A percentile compares a stretch with the other conserved stretches of the same genome.
Evolutionary conservation across 192 early-diverging fungal genomes (phyloP).

Genomic region (Kickxella alabastrina): DNA sequence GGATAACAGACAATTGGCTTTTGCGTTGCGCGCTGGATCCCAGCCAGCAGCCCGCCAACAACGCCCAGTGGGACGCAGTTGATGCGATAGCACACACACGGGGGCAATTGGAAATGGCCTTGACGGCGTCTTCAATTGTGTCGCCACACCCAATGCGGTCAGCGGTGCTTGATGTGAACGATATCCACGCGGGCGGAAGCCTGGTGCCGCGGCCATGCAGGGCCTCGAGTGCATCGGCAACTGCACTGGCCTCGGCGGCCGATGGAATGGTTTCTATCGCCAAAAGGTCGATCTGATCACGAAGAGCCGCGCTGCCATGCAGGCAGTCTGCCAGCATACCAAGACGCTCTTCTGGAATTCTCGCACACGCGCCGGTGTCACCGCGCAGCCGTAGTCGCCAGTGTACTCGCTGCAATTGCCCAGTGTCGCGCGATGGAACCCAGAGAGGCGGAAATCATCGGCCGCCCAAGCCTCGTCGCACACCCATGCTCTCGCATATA

Average conservation of each 20-base stretch:
- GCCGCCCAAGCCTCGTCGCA: no score
- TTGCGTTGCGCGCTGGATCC: not conserved
- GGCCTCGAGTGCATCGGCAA: constrained; percentile 40
- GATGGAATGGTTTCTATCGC: constrained; percentile 70
- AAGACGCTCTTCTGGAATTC: constrained; percentile 57
- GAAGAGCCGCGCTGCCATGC: constrained; percentile 4
- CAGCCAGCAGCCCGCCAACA: constrained; percentile 1
- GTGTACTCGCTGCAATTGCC: constrained; percentile 64
- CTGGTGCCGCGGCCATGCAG: constrained; percentile 3
- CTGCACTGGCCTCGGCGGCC: constrained; percentile 51
- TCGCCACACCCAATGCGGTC: constrained; percentile 52
- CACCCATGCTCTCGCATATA: constrained; percentile 18
- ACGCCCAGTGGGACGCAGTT: constrained; percentile 55
- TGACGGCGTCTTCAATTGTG: constrained; percentile 40
- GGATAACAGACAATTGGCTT: constrained; percentile 56
- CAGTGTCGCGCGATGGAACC: constrained; percentile 63
- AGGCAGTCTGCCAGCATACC: constrained; percentile 25
- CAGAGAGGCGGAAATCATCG: constrained; percentile 56
- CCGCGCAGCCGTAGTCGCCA: constrained; percentile 52
- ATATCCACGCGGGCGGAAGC: constrained; percentile 55
- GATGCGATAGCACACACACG: constrained; percentile 53
- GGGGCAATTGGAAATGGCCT: constrained; percentile 13
- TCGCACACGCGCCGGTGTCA: constrained; percentile 34
- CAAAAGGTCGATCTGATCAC: constrained; percentile 54
- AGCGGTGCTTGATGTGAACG: constrained; percentile 52